Evolutionary conservation across 192 early-diverging fungal genomes (phyloP).

Genomic region (Spizellomyces punctatus): DNA sequence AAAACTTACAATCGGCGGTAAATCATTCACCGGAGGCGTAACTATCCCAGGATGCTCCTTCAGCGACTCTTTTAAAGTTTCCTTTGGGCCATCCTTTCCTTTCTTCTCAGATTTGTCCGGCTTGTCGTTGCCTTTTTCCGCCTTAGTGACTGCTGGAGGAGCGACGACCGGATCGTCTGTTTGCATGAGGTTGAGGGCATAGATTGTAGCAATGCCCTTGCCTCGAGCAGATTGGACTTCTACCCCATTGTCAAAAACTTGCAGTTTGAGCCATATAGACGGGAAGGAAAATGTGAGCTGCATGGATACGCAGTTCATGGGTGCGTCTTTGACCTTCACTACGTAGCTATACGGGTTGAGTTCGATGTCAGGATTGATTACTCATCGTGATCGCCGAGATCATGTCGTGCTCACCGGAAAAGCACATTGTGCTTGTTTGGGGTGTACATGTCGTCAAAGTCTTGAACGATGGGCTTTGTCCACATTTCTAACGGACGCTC

Average conservation of each 20-base stretch:
- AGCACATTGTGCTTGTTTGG: conserved; percentile 63
- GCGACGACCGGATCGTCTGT: conserved; percentile 33
- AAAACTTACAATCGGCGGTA: conserved; percentile 22
- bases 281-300: conserved; percentile 53
- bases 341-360: conserved; percentile 34
- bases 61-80: conserved; percentile 23
- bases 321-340: conserved; percentile 53
- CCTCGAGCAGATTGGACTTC: conserved; percentile 46
- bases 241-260: conserved; percentile 59
- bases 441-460: conserved; percentile 55
- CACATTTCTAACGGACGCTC: conserved; percentile 44
- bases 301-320: conserved; percentile 44
- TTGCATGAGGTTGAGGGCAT: conserved; percentile 40
- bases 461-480: conserved; percentile 50
- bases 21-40: background rate
- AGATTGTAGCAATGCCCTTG: conserved; percentile 45
- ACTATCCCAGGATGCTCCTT: conserved; percentile 5
- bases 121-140: conserved; percentile 48
- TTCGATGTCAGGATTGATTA: background rate
- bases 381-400: too few relatives aligned
- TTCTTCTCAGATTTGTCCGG: conserved; percentile 31
- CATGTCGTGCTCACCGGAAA: conserved; percentile 39
- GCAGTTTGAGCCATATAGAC: conserved; percentile 41
- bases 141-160: conserved; percentile 15
- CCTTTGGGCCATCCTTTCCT: conserved; percentile 26